These are phyloP conservation scores for Candida wancherniae DNA, from an alignment of 805 yeast genomes.

Conservation along the genomic window DNA sequence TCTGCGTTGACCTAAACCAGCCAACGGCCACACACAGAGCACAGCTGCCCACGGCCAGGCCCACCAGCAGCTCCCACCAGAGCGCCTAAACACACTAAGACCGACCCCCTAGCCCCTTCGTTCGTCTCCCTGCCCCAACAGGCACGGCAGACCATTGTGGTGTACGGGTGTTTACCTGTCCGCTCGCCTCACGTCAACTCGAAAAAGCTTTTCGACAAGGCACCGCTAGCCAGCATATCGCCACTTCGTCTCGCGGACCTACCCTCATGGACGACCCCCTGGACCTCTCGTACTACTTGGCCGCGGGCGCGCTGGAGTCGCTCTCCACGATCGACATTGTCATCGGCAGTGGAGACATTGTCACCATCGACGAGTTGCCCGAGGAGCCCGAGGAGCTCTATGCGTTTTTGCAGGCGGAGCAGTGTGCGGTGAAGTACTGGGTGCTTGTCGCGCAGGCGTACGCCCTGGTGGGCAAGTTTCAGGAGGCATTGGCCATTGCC, in stretches of 20 bases:
- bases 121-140: too few relatives aligned
- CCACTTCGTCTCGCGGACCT: background rate
- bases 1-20: too few relatives aligned
- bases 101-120: too few relatives aligned
- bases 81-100: too few relatives aligned
- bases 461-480: constrained; percentile 51
- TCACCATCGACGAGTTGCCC: constrained; percentile 80
- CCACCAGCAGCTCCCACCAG: too few relatives aligned
- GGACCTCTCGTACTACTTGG: constrained; percentile 31
- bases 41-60: too few relatives aligned
- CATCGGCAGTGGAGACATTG: constrained; percentile 70
- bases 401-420: constrained; percentile 73
- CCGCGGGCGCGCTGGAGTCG: constrained; percentile 22
- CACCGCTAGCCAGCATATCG: too few relatives aligned
- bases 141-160: too few relatives aligned
- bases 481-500: constrained; percentile 62
- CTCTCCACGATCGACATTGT: constrained; percentile 58
- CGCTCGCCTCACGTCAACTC: too few relatives aligned
- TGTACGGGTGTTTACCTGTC: too few relatives aligned
- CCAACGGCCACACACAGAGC: too few relatives aligned
- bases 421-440: constrained; percentile 77
- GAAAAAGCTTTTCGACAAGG: too few relatives aligned
- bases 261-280: constrained; percentile 15
- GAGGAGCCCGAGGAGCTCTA: constrained; percentile 85
- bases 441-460: constrained; percentile 77